Evolutionary conservation across 2,329 filamentous ascomycete species (phyloP), one percentile per base, ranked within the genome.

Genomic region (Diaporthe australafricana): DNA sequence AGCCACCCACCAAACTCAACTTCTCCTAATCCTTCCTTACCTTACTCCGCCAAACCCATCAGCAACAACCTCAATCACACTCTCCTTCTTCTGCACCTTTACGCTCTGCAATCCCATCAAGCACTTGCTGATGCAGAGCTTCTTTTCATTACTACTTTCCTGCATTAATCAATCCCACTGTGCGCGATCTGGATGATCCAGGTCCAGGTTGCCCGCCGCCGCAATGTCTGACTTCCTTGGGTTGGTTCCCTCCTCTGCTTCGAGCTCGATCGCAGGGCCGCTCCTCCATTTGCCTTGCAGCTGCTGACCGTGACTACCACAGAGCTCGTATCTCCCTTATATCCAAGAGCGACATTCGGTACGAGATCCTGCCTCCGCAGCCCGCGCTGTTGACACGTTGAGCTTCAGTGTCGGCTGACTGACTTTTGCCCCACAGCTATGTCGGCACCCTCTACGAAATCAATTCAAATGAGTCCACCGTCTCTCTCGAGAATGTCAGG

Each of bases 301-400:
- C 66, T 77, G 77, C 80, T 82, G 75, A 82, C 79, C 71, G 27
- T 72, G 71, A 70, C 65, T 72, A 75, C 78, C 60, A 77, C 83
- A 95, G 94, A 85, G 94, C 95, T 84, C 93, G 93, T 82, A 98
- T 98, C 87, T 98, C 95, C 75, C 91, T 98, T 85, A 96, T 98
- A 84, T 98, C 95, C 74, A 97, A 96, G 87, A 98, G 94, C 84
- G 95, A 98, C 85, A 98, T 98, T 85, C 94, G 95, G 94, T 98
- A 88, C 80, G 91, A 84, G 75, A 68, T 52, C 71, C 71, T 50
- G 72, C 45, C 47, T 70, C 22, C n/a, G 55, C 53, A 20, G 27
- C 52, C 45, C 22, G 71, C 62, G 27, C 53, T 45, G 25, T 50
- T 25, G 62, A 71, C 48, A 45, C 22, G 53, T 69, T 62, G 35